Evolutionary conservation across 805 yeast genomes (phyloP).

Genomic region (Wickerhamiella galacta): DNA sequence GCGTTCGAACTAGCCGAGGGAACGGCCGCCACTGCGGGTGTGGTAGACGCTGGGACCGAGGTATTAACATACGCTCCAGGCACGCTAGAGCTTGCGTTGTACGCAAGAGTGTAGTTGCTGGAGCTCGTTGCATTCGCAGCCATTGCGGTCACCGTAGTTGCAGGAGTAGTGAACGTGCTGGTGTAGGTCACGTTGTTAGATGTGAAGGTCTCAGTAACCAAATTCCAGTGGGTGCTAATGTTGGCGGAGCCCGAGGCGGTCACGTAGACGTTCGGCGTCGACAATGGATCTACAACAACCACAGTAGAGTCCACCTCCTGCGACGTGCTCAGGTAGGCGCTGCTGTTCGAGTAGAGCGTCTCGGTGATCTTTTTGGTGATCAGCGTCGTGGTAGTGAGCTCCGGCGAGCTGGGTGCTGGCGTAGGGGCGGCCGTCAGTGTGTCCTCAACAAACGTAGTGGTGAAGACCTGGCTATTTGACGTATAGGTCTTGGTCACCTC

Average conservation of each 20-base stretch:
- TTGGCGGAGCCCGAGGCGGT: slow-evolving; percentile 2
- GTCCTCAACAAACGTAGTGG: neutral
- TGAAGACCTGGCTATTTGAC: neutral
- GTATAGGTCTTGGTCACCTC: too few species aligned
- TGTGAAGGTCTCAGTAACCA: neutral
- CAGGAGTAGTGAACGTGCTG: slow-evolving; percentile 3
- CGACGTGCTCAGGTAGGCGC: neutral
- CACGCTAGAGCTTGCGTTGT: too few species aligned
- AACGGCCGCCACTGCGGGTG: too few species aligned
- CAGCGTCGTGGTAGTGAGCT: slow-evolving; percentile 2
- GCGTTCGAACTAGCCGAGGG: too few species aligned
- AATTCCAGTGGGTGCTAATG: slow-evolving; percentile 3
- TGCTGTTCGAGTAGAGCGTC: slow-evolving; percentile 1
- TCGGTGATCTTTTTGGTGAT: too few species aligned
- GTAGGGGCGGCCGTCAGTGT: neutral
- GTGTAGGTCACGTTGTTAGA: slow-evolving; percentile 2
- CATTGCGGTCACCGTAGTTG: slow-evolving; percentile 1
- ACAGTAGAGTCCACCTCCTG: neutral
- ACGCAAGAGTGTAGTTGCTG: too few species aligned
- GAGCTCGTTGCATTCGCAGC: too few species aligned
- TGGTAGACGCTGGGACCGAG: too few species aligned
- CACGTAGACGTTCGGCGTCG: slow-evolving; percentile 1
- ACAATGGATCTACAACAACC: neutral
- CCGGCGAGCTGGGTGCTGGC: neutral
- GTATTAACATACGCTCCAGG: too few species aligned